Conservation (phyloP, 148 eudicot species). For the Rhododendron mucronatum region DNA sequence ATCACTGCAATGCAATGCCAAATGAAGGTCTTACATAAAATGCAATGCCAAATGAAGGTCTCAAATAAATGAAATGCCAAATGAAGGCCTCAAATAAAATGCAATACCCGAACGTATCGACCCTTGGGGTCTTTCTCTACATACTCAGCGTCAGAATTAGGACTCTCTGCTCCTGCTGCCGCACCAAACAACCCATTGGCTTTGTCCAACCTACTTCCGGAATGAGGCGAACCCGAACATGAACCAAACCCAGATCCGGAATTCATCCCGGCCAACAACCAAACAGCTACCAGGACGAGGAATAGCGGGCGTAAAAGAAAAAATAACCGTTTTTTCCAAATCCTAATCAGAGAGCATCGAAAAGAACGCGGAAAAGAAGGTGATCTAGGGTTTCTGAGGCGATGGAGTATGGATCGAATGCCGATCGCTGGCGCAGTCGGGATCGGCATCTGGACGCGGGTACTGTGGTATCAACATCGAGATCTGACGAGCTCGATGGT, state of each 20-base stretch:
- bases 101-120: conserved; percentile 78
- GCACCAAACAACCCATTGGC: neutral
- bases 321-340: conserved; percentile 8
- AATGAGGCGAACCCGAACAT: neutral
- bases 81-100: neutral
- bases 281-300: conserved; percentile 10
- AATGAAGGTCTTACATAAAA: neutral
- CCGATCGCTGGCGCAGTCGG: conserved; percentile 25
- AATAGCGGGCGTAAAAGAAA: conserved; percentile 11
- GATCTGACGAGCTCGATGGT: conserved; percentile 12
- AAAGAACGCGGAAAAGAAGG: neutral
- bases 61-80: neutral
- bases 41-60: neutral
- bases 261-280: conserved; percentile 29
- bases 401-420: conserved; percentile 30
- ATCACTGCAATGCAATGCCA: neutral
- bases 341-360: conserved; percentile 10
- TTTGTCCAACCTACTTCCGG: neutral
- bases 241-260: conserved; percentile 6
- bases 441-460: conserved; percentile 28
- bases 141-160: conserved; percentile 32
- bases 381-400: conserved; percentile 17
- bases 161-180: conserved; percentile 5
- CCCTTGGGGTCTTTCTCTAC: conserved; percentile 65
- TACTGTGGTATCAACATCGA: neutral